A percentile compares a stretch with the other conserved stretches of the same genome.
Conservation (phyloP, 2,329 filamentous ascomycete genomes). For the Ceratocystis ficicola region DNA sequence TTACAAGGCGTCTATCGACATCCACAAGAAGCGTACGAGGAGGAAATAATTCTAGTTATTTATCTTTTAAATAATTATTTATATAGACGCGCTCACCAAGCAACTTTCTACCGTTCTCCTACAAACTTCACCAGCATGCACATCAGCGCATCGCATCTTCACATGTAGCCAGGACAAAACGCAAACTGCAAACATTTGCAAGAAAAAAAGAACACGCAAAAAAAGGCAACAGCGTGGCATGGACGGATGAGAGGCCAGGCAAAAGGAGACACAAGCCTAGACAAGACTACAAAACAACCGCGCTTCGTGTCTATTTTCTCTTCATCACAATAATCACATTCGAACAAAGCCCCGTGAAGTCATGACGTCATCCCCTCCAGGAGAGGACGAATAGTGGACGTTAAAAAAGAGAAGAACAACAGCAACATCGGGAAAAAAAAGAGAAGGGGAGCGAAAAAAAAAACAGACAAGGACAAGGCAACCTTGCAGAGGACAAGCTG, state of each 20-base stretch:
- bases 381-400: conserved; percentile 5
- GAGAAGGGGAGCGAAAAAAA: neutral
- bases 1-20: no score
- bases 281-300: neutral
- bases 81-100: no score
- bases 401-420: neutral
- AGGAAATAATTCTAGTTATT: no score
- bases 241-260: neutral
- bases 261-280: neutral
- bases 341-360: neutral
- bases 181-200: no score
- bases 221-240: conserved; percentile 22
- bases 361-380: neutral
- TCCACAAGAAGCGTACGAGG: no score
- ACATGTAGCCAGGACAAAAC: no score
- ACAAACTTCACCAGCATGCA: no score
- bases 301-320: conserved; percentile 6
- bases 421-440: neutral
- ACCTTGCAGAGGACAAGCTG: no score
- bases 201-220: conserved; percentile 3
- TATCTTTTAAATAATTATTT: no score
- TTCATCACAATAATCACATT: conserved; percentile 9
- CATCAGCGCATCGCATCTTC: no score
- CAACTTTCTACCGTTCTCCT: no score
- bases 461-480: neutral